Evolutionary conservation across 2,329 filamentous ascomycete species (phyloP).

Genomic region (Tricladium varicosporioides): DNA sequence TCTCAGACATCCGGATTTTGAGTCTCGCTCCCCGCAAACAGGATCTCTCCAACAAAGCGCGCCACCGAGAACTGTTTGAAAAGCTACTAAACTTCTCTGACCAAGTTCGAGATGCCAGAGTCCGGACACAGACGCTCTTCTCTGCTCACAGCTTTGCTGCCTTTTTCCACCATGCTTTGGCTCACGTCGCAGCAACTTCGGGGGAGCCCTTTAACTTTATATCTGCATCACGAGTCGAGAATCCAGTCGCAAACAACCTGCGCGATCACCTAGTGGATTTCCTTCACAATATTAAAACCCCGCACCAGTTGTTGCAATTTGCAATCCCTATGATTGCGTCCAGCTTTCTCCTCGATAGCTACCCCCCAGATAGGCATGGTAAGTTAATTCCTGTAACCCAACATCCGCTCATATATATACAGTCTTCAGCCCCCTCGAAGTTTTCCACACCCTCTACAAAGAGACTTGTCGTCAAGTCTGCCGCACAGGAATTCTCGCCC

Average conservation of each 20-base stretch:
- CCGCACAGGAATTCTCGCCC: conserved; percentile 15
- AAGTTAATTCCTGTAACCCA: conserved; percentile 11
- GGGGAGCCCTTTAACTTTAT: conserved; percentile 22
- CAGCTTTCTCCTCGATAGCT: conserved; percentile 22
- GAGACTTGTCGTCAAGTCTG: conserved; percentile 17
- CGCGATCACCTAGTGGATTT: conserved; percentile 13
- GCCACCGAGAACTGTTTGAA: conserved; percentile 15
- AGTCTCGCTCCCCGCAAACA: conserved; percentile 8
- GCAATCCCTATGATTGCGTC: conserved; percentile 20
- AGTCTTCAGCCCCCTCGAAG: conserved; percentile 18
- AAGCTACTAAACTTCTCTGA: conserved; percentile 18
- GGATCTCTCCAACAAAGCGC: conserved; percentile 16
- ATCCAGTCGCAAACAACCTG: conserved; percentile 8
- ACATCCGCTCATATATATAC: conserved; percentile 6
- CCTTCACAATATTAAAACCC: conserved; percentile 10
- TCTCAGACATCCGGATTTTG: conserved; percentile 17
- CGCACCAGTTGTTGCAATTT: conserved; percentile 10
- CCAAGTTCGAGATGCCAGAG: conserved; percentile 14
- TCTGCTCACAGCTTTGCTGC: conserved; percentile 13
- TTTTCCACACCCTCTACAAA: conserved; percentile 22
- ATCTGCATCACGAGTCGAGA: conserved; percentile 7
- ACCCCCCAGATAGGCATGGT: conserved; percentile 22
- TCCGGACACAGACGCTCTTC: conserved; percentile 14
- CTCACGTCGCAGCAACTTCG: conserved; percentile 5
- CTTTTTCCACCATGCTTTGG: conserved; percentile 16